Base-by-base conservation (phyloP, 2,329 filamentous ascomycete species). In the Talaromyces sp. region DNA sequence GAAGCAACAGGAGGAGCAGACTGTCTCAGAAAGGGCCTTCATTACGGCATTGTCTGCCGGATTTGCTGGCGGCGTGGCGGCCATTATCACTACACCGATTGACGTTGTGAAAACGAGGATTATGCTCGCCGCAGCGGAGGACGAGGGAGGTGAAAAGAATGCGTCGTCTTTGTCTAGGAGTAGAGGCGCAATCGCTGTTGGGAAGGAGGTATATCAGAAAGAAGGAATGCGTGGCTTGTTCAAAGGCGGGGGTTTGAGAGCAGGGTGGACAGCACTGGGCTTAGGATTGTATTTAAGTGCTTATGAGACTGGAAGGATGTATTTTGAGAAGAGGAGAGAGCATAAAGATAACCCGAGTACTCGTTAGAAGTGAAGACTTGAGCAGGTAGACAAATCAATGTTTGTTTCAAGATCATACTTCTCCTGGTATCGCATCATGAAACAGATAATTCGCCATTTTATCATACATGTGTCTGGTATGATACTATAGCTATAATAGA, bases 41-140 rank as follows among this genome's bases (percentile, higher is more conserved):
- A 82, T 93, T 43, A 94, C 89, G 0, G 90, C 88, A 0, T 58
- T 82, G 3, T 89, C 88, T 67, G 91, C 91, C 0, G 89, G 87
- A 1, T 71, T 81, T 15, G 89, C 91, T 0, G 91, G 91, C 0
- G 84, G 84, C 5, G 71, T 93, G 8, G 87, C 91, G 0, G 89
- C 91, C 0, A 81, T 89, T 9, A 71, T 94, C n/a, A 96, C 91
- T 1, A 96, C 91, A 53, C 92, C 92, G 0, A 84, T 91, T 57
- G 92, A 96, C 72, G 90, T 96, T 9, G 83, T 96, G 22, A 96
- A 96, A 78, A 96, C 91, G 63, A 78, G 89, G 52, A 88, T 96
- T 74, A 96, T 96, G 91, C 78, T 96, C 25, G 80, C 81, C 31
- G 85, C 85, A 1, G 78, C 77, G 13, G 70, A 75, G 21, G 62